Evolutionary conservation across 192 early-diverging fungal genomes (phyloP).

Genomic region (Kickxella alabastrina): DNA sequence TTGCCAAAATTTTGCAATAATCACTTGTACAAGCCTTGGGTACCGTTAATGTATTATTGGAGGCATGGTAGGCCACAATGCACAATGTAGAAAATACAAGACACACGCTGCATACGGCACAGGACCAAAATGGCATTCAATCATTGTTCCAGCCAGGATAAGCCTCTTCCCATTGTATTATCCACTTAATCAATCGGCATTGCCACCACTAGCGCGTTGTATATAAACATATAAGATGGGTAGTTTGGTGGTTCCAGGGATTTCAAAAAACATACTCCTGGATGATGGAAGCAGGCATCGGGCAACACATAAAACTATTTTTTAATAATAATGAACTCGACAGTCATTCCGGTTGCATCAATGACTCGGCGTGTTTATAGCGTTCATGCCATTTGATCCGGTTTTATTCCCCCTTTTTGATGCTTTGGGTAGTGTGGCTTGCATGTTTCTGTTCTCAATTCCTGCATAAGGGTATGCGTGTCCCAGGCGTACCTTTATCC

Average conservation of each 20-base stretch:
- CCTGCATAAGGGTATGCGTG: not conserved
- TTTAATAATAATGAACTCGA: not conserved
- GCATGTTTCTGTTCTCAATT: not conserved
- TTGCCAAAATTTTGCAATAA: too few relatives aligned
- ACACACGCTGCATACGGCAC: too few relatives aligned
- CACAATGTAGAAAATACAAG: too few relatives aligned
- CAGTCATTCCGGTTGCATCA: not conserved
- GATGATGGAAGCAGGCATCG: not conserved
- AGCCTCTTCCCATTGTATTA: too few relatives aligned
- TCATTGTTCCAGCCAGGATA: too few relatives aligned
- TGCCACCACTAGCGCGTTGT: not conserved
- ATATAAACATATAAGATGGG: not conserved
- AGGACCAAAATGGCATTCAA: too few relatives aligned
- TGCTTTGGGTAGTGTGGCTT: not conserved
- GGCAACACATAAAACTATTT: not conserved
- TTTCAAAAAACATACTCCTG: not conserved
- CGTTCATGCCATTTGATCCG: not conserved
- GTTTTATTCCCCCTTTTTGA: not conserved
- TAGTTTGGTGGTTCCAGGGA: not conserved
- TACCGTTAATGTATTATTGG: too few relatives aligned
- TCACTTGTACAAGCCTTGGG: too few relatives aligned
- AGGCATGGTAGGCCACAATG: too few relatives aligned
- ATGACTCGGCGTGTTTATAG: not conserved
- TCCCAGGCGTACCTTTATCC: not conserved
- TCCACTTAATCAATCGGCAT: too few relatives aligned